Base-by-base conservation (phyloP, 2,329 filamentous ascomycete genomes). In the Neocatenulostroma microsporum region DNA sequence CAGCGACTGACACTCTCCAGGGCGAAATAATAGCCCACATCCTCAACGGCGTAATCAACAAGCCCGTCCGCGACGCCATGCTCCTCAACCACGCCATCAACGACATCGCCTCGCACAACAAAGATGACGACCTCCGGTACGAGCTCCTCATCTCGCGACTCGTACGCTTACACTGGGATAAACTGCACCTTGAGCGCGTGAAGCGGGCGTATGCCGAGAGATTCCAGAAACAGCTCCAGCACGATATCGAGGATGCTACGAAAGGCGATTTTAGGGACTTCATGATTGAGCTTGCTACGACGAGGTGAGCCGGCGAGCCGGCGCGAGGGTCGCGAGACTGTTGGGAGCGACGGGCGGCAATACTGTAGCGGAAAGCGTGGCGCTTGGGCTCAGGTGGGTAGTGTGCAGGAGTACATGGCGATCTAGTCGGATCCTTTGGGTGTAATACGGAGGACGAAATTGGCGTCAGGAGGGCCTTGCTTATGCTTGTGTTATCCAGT, bases 1-100 rank as follows among this genome's bases (percentile, higher is more conserved):
- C n/a, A n/a, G n/a, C n/a, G n/a, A n/a, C n/a, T n/a, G n/a, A n/a
- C n/a, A 4, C 8, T 11, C 6, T 11, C 5, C 49, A 95, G 88
- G 91, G 91, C 46, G 91, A 98, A 66, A 79, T 94, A 14, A 78
- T 96, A 24, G 85, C 87, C 0, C 91, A 96, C 62, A 85, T 96
- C 50, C 80, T 98, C 55, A 95, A 96, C 64, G 91, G 91, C 53
- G 80, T 94, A 39, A 94, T 96, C 67, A 96, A 96, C 66, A 84
- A 84, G 41, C 88, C 91, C 5, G 86, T 94, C 45, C 84, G 91
- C 37, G 91, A 96, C 60, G 86, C 89, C 3, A 73, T 95, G 24
- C 78, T 96, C 3, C 70, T 98, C 2, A 80, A 94, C 61, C 91
- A 96, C 65, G 89, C 91, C 2, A 78, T 96, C 47, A 55, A 58